These are phyloP conservation scores for Solanum chaucha DNA, from an alignment of 257 asterid species.

Conservation along the genomic window DNA sequence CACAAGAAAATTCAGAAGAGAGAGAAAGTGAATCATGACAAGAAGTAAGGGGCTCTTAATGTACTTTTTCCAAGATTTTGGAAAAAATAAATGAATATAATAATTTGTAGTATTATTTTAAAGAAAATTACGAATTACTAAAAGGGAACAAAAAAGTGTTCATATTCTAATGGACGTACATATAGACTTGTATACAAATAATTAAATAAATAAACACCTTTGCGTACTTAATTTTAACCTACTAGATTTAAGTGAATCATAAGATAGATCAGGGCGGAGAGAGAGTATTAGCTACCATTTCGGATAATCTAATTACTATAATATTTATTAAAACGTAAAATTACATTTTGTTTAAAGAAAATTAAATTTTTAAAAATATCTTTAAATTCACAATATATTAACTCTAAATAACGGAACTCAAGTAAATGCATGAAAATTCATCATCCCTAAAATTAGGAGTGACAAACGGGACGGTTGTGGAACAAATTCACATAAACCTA, in stretches of 20 bases:
- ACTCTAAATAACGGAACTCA: too few relatives aligned
- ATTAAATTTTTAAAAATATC: too few relatives aligned
- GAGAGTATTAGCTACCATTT: not conserved
- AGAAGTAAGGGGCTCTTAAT: not conserved
- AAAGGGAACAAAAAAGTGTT: not conserved
- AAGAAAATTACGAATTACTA: not conserved
- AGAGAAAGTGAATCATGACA: not conserved
- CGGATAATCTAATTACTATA: too few relatives aligned
- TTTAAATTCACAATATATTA: too few relatives aligned
- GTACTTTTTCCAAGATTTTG: conserved; percentile 22
- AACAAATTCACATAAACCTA: too few relatives aligned
- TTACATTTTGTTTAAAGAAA: too few relatives aligned
- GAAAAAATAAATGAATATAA: not conserved
- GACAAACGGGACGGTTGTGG: too few relatives aligned
- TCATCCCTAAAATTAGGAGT: too few relatives aligned
- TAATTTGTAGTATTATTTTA: not conserved
- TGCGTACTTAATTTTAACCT: not conserved
- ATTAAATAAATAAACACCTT: not conserved
- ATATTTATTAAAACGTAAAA: too few relatives aligned
- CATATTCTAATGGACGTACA: not conserved
- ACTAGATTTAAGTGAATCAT: not conserved
- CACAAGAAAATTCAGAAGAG: conserved; percentile 18
- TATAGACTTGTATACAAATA: not conserved
- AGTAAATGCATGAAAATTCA: too few relatives aligned
- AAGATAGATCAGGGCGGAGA: not conserved